phyloP scores from a whole-genome alignment of 177 flowering plant genomes.

The Vitis hybrid region DNA sequence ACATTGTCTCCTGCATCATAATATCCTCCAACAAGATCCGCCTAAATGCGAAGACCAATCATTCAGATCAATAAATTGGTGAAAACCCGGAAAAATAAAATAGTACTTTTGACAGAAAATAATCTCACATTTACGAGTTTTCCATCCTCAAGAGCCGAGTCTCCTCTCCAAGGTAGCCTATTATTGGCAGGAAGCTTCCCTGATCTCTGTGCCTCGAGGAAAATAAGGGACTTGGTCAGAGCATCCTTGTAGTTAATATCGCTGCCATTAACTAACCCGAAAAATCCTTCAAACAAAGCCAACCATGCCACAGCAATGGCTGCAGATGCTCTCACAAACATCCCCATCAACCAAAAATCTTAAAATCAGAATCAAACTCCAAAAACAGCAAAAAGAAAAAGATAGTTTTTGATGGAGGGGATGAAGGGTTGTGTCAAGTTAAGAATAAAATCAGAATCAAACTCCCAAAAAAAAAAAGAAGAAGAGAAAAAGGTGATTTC shows the following conservation, averaged over 20 bases:
- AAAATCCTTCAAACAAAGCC: slow-evolving; percentile 23
- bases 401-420: too few species aligned
- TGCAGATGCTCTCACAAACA: neutral
- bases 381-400: neutral
- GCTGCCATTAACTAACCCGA: slow-evolving; percentile 26
- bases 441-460: too few species aligned
- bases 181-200: slow-evolving; percentile 67
- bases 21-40: slow-evolving; percentile 82
- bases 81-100: neutral
- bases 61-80: neutral
- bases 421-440: too few species aligned
- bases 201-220: slow-evolving; percentile 85
- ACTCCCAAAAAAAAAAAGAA: too few species aligned
- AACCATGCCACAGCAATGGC: slow-evolving; percentile 21
- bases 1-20: slow-evolving; percentile 98
- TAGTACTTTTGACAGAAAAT: neutral
- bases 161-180: slow-evolving; percentile 74
- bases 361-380: neutral
- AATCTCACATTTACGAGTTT: slow-evolving; percentile 47
- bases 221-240: slow-evolving; percentile 66
- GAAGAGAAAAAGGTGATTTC: too few species aligned
- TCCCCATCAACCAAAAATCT: slow-evolving; percentile 7
- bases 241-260: slow-evolving; percentile 68
- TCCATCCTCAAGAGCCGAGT: slow-evolving; percentile 82
- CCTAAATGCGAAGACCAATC: slow-evolving; percentile 25